These are phyloP conservation scores for Marchantia polymorpha DNA, from an alignment of 225 moss, liverwort and hornwort species.

Conservation along the genomic window DNA sequence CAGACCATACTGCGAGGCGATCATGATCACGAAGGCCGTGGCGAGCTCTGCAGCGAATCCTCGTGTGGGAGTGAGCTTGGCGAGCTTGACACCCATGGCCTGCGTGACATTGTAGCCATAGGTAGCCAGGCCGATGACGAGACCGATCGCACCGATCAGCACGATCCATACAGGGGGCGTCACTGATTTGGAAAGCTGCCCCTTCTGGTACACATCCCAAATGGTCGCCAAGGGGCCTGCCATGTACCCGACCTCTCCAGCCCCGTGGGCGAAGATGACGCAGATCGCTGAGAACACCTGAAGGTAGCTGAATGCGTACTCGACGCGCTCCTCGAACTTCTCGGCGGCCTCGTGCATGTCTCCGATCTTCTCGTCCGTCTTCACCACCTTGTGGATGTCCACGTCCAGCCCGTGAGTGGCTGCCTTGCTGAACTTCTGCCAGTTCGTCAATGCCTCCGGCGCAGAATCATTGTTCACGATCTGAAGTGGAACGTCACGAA, in stretches of 20 bases:
- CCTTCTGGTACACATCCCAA: conserved; percentile 57
- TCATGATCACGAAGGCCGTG: conserved; percentile 63
- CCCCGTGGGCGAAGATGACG: conserved; percentile 63
- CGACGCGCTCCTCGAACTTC: conserved; percentile 57
- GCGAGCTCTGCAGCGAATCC: conserved; percentile 71
- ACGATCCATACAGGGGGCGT: conserved; percentile 57
- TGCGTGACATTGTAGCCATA: conserved; percentile 68
- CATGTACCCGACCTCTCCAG: conserved; percentile 62
- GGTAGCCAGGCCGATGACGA: conserved; percentile 52
- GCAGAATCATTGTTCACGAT: not conserved
- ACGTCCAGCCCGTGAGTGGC: conserved; percentile 71
- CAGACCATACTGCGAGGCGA: conserved; percentile 59
- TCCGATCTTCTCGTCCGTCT: conserved; percentile 48
- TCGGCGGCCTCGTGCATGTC: conserved; percentile 56
- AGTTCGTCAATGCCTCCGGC: conserved; percentile 23
- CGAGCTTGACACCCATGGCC: conserved; percentile 68
- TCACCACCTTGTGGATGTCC: conserved; percentile 56
- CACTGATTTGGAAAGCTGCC: conserved; percentile 42
- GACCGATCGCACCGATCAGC: conserved; percentile 51
- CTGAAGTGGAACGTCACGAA: not conserved
- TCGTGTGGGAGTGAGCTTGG: conserved; percentile 59
- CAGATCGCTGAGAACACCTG: conserved; percentile 66
- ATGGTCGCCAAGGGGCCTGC: conserved; percentile 66
- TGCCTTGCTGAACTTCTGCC: conserved; percentile 43
- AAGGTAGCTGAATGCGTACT: conserved; percentile 59